Evolutionary conservation across 1,139 yeast species (phyloP).

Genomic region (Geotrichum australiense): DNA sequence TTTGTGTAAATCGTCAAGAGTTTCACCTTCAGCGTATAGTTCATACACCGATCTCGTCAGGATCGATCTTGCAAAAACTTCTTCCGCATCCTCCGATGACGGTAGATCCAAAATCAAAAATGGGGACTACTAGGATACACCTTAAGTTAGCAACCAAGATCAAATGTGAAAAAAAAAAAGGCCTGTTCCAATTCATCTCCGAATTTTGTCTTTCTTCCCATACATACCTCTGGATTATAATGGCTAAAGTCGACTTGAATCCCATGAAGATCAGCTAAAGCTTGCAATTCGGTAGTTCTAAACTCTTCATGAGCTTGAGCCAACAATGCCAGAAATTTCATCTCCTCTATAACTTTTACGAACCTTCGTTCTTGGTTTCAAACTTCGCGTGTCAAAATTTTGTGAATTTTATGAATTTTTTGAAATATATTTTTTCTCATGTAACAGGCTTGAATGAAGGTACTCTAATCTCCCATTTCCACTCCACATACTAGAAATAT

Average conservation of each 20-base stretch:
- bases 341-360: too few species aligned
- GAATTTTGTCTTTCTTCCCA: constrained; percentile 9
- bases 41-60: constrained; percentile 75
- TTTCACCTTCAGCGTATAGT: constrained; percentile 67
- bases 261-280: constrained; percentile 61
- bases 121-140: constrained; percentile 41
- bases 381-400: too few species aligned
- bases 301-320: constrained; percentile 82
- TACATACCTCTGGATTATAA: constrained; percentile 42
- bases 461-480: too few species aligned
- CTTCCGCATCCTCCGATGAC: constrained; percentile 57
- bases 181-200: too few species aligned
- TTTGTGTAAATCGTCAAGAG: constrained; percentile 51
- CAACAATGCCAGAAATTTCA: constrained; percentile 62
- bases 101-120: constrained; percentile 61
- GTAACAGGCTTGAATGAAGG: too few species aligned
- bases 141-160: too few species aligned
- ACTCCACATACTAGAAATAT: too few species aligned
- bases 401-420: too few species aligned
- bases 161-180: too few species aligned
- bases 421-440: too few species aligned
- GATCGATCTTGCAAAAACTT: constrained; percentile 60
- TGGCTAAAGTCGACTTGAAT: constrained; percentile 53
- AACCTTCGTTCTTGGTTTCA: too few species aligned
- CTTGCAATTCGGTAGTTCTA: constrained; percentile 74